phyloP scores from a whole-genome alignment of 495 filamentous ascomycete genomes.

The Daldinia childiae region DNA sequence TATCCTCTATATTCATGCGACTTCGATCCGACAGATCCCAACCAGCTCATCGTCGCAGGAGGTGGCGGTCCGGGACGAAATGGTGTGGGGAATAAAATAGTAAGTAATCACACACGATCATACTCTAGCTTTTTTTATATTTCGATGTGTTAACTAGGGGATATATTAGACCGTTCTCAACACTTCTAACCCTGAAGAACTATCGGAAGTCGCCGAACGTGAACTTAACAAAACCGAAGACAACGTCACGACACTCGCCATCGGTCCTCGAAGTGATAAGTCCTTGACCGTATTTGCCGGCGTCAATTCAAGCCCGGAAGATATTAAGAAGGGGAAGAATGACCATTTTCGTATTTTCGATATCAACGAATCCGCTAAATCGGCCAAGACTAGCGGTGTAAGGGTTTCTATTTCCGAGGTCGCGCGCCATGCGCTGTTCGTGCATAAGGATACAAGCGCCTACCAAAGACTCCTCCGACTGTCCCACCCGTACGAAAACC shows the following conservation, averaged over 20 bases:
- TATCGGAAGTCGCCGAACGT: constrained; percentile 75
- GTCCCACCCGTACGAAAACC: constrained; percentile 65
- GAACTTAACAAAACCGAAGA: constrained; percentile 89
- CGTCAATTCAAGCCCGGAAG: constrained; percentile 80
- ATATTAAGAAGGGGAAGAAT: constrained; percentile 80
- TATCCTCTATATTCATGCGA: constrained; percentile 92
- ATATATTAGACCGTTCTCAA: constrained; percentile 72
- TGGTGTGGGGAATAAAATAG: constrained; percentile 92
- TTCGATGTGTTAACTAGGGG: constrained; percentile 34
- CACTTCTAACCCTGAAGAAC: constrained; percentile 64
- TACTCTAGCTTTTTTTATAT: constrained; percentile 1
- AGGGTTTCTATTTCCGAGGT: constrained; percentile 65
- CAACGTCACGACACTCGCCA: constrained; percentile 83
- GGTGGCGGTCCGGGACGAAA: constrained; percentile 87
- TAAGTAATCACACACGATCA: constrained; percentile 40
- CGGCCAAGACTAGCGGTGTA: constrained; percentile 50
- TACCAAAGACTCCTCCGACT: constrained; percentile 84
- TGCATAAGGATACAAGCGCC: constrained; percentile 67
- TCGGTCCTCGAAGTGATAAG: constrained; percentile 64
- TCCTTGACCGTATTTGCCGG: constrained; percentile 77
- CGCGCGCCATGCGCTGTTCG: constrained; percentile 71
- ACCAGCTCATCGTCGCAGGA: constrained; percentile 83
- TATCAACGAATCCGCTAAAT: constrained; percentile 61
- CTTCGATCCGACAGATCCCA: constrained; percentile 82
- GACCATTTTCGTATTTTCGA: constrained; percentile 86